Evolutionary conservation across 1,284 basidiomycete genomes (phyloP).

Genomic region (Cryptococcus maquisensis): DNA sequence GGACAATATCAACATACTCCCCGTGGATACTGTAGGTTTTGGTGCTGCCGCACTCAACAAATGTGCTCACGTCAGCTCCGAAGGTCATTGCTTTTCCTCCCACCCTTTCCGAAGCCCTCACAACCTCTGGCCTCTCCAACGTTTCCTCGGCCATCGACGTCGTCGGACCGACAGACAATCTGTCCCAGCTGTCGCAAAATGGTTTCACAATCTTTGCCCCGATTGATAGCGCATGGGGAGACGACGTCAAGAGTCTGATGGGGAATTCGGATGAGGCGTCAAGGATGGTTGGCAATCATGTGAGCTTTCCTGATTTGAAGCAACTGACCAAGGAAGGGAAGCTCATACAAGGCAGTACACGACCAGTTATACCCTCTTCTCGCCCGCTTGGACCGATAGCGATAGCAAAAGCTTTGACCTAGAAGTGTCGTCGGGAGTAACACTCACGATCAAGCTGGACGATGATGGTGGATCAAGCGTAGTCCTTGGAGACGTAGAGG

Average conservation of each 20-base stretch:
- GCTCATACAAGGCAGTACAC: conserved; percentile 26
- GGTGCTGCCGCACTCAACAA: neutral
- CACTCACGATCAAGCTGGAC: conserved; percentile 20
- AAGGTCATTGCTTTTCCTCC: conserved; percentile 30
- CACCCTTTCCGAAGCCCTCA: conserved; percentile 20
- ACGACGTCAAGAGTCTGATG: conserved; percentile 10
- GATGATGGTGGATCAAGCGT: conserved; percentile 20
- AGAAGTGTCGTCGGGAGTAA: conserved; percentile 25
- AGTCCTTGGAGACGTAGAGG: conserved; percentile 11
- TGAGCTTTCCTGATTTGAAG: conserved; percentile 9
- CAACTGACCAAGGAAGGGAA: too few species aligned
- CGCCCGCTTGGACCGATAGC: conserved; percentile 18
- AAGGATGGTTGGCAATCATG: conserved; percentile 28
- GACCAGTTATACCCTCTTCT: conserved; percentile 33
- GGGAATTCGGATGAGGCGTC: conserved; percentile 10
- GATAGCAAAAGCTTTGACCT: conserved; percentile 15
- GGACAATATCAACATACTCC: conserved; percentile 25
- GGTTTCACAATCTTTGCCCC: conserved; percentile 45
- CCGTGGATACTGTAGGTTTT: conserved; percentile 36
- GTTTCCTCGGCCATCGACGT: conserved; percentile 20
- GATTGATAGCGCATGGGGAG: conserved; percentile 31
- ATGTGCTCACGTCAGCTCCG: neutral
- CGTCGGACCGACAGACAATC: conserved; percentile 11
- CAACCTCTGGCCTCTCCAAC: conserved; percentile 20
- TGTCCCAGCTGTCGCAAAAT: conserved; percentile 21